A percentile compares a stretch with the other conserved stretches of the same genome.
Evolutionary conservation across 805 yeast genomes (phyloP).

Genomic region (Starmerella khaoyaiensis): DNA sequence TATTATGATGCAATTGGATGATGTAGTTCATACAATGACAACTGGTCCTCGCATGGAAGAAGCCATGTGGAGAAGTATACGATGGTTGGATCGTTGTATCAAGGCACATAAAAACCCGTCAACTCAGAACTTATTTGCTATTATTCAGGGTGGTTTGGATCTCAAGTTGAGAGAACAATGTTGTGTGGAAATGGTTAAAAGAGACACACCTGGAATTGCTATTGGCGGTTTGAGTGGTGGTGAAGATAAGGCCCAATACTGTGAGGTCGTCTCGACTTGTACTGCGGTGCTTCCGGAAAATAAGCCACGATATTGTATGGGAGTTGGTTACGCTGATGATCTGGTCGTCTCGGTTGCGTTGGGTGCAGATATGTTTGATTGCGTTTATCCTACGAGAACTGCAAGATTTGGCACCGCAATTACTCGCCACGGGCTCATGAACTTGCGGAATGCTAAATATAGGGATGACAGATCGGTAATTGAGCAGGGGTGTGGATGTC

Average conservation of each 20-base stretch:
- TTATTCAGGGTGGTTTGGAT: slow-evolving; percentile 37
- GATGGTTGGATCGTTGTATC: slow-evolving; percentile 37
- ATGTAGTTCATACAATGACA: slow-evolving; percentile 34
- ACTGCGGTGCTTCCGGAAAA: slow-evolving; percentile 32
- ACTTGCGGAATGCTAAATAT: slow-evolving; percentile 28
- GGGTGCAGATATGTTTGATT: slow-evolving; percentile 37
- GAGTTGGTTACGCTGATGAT: slow-evolving; percentile 38
- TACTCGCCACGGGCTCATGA: slow-evolving; percentile 30
- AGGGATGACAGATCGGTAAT: slow-evolving; percentile 29
- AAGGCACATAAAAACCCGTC: slow-evolving; percentile 34
- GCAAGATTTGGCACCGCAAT: slow-evolving; percentile 36
- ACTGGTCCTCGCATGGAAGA: slow-evolving; percentile 36
- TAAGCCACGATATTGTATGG: slow-evolving; percentile 37
- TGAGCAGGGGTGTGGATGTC: slow-evolving; percentile 33
- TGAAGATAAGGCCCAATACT: slow-evolving; percentile 33
- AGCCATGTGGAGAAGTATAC: slow-evolving; percentile 34
- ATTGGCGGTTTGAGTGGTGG: slow-evolving; percentile 39
- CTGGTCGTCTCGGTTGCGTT: slow-evolving; percentile 35
- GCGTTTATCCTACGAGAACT: slow-evolving; percentile 36
- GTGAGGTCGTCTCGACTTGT: slow-evolving; percentile 31
- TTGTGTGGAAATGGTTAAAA: slow-evolving; percentile 33
- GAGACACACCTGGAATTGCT: slow-evolving; percentile 37
- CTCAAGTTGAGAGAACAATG: slow-evolving; percentile 29
- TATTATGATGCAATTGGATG: slow-evolving; percentile 38
- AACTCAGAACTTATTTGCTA: slow-evolving; percentile 33